Base-by-base conservation (phyloP, 108 stramenopile genomes). In the Fragilariopsis cylindrus region DNA sequence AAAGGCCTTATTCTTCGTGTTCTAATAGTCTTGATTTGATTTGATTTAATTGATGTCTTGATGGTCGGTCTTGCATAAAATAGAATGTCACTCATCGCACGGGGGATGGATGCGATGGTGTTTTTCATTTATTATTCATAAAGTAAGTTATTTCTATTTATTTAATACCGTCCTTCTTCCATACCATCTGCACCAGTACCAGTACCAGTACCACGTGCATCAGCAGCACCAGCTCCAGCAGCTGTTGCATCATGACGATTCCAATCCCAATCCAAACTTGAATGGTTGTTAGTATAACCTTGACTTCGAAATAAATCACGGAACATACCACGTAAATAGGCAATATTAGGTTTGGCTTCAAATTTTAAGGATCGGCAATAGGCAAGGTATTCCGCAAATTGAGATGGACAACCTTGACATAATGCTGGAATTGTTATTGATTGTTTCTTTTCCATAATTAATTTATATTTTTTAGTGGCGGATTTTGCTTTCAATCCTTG, bases 341-440 rank as follows among this genome's bases (percentile, higher is more conserved):
- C 89, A 85, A 99, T 98, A 85, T 99, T 97, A 18, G 97, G 97
- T 87, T 99, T 99, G 44, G 97, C 97, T 82, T 99, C 98, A 62
- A 99, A 99, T 85, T 97, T 97, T 75, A 99, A 92, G 63, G 88
- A 87, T 62, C 97, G 97, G 81, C 97, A 98, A 78, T 99, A 99
- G 40, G 97, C 96, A 48, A 99, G 77, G 85, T 97, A 99, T 80
- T 99, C 97, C 30, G 97, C 97, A 76, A 99, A 99, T 75, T 99
- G 97, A 69, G 81, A 81, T 12, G 98, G 98, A 63, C 97, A 97
- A 70, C 97, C 97, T 77, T 97, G 96, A 82, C 98, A 99, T 7
- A 99, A 84, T 40, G 92, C 94, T 16, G 93, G 93, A 64, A 96
- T 95, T 46, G 94, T 93, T 71, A 93, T 94, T 70, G 77, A 81